These are phyloP conservation scores for Carex kokanica DNA, from an alignment of 176 grass and related monocot species.

Conservation along the genomic window DNA sequence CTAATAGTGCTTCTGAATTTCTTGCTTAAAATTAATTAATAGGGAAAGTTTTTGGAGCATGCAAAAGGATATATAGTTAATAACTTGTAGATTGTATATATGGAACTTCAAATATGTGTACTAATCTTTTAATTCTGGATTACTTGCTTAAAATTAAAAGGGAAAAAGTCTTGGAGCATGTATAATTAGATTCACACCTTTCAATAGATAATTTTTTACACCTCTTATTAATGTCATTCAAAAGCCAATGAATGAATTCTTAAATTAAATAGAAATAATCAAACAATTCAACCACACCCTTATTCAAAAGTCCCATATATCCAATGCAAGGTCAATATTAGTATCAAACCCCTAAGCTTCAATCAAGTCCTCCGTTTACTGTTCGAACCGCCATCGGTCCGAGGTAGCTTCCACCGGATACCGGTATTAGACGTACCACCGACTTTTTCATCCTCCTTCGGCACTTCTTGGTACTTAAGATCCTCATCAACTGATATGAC, in stretches of 20 bases:
- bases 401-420: conserved; percentile 2
- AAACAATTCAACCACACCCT: conserved; percentile 4
- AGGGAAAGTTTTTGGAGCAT: no score
- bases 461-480: conserved; percentile 45
- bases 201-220: not conserved
- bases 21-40: no score
- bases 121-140: no score
- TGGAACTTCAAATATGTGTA: no score
- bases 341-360: not conserved
- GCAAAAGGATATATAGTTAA: no score
- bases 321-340: not conserved
- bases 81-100: no score
- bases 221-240: not conserved
- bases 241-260: conserved; percentile 5
- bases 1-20: no score
- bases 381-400: not conserved
- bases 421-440: conserved; percentile 1
- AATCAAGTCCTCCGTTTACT: not conserved
- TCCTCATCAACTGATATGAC: conserved; percentile 58
- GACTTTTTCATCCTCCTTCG: conserved; percentile 36
- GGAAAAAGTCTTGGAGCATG: not conserved
- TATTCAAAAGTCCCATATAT: not conserved
- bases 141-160: no score
- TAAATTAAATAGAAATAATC: not conserved
- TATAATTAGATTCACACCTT: not conserved